Base-by-base conservation (phyloP, 257 asterid genomes). In the Ballota nigra region DNA sequence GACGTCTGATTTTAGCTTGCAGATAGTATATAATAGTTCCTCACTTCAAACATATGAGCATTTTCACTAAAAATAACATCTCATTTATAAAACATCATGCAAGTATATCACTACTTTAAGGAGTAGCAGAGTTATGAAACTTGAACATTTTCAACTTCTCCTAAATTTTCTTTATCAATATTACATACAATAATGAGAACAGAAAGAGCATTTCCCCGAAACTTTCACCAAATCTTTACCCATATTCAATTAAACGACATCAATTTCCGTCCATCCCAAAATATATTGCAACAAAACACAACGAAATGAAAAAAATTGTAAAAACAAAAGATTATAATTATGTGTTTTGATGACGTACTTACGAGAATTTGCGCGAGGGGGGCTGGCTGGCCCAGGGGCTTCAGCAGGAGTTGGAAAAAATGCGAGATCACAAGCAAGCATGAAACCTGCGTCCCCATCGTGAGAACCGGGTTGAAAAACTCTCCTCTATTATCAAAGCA, bases 311-410 rank as follows among this genome's bases (percentile, higher is more conserved):
- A 5, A 26, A 16, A 47, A 6, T 5, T 4, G 4, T 5, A 47
- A 8, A 41, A 20, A n/a, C 6, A 68, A 4, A 60, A 60, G 23
- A 16, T 16, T 16, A 56, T 16, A 40, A 36, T 40, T 31, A 79
- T 78, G 85, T 78, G 62, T 75, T 36, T 20, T 49, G 86, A 75
- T 68, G 88, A 87, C 98, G 68, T 92, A 89, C 98, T 84, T 95
- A 95, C 99, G 87, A 95, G 98, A 82, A 90, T 89, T 73, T 95
- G 99, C 63, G 96, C 96, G 69, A 95, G 84, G 43, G 99, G 98
- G 45, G 86, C 91, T 2, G 99, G 92, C 73, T 89, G 96, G 69
- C 99, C 97, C 7, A 90, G 75, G 31, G 99, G 98, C 84, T 79
- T 86, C 56, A 95, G 90, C 73, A 95, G 68, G 74, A 95, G 81